Evolutionary conservation across 2,329 filamentous ascomycete genomes (phyloP).

Genomic region (Colletotrichum truncatum): DNA sequence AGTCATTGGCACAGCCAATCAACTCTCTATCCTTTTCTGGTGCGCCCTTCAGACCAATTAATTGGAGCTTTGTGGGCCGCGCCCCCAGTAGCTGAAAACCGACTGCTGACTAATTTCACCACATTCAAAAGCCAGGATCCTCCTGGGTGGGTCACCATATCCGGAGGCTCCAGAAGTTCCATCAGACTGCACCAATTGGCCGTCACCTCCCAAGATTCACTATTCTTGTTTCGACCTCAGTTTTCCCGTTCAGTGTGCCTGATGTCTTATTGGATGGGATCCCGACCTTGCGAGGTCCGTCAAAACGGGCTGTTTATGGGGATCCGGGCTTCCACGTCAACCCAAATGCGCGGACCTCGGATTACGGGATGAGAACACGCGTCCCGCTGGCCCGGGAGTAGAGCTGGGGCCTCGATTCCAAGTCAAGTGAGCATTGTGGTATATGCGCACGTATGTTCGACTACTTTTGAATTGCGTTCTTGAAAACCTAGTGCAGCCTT

Average conservation of each 20-base stretch:
- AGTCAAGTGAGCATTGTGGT: too few relatives aligned
- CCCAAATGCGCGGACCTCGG: background rate
- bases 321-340: background rate
- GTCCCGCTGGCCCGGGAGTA: background rate
- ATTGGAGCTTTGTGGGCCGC: background rate
- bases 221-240: slow-evolving; percentile 27
- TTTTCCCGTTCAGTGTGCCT: background rate
- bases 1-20: too few relatives aligned
- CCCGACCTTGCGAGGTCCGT: too few relatives aligned
- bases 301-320: too few relatives aligned
- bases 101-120: background rate
- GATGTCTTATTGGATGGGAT: background rate
- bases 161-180: background rate
- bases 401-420: too few relatives aligned
- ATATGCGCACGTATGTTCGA: too few relatives aligned
- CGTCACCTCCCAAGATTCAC: background rate
- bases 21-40: background rate
- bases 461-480: too few relatives aligned
- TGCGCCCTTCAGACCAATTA: background rate
- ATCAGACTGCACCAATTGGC: background rate
- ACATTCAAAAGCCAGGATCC: background rate
- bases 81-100: background rate
- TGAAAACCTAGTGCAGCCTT: too few relatives aligned
- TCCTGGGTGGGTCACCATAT: slow-evolving; percentile 2
- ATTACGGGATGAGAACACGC: background rate